These are phyloP conservation scores for Pythium apleroticum DNA, from an alignment of 352 stramenopile genomes.

Conservation along the genomic window DNA sequence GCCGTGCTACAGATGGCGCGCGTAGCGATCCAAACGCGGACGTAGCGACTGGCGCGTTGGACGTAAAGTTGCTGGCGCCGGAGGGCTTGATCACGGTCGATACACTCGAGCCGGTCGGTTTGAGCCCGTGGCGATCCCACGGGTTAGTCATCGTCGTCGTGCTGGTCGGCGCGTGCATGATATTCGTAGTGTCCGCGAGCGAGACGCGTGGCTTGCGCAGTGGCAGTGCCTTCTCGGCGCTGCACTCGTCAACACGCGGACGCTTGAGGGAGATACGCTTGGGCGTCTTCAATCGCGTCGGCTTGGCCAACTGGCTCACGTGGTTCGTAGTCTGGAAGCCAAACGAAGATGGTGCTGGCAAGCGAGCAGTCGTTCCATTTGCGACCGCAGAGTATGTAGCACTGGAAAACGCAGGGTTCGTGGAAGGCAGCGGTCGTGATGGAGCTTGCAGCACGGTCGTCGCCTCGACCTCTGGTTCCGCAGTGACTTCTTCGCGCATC, in stretches of 20 bases:
- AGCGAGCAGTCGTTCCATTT: not conserved
- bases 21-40: constrained; percentile 11
- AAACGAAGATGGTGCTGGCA: not conserved
- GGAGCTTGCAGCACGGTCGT: not conserved
- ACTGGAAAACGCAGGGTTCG: constrained; percentile 33
- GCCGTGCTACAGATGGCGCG: constrained; percentile 1
- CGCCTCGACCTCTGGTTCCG: constrained; percentile 15
- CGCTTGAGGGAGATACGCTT: constrained; percentile 65
- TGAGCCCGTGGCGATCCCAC: constrained; percentile 23
- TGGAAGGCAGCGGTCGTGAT: constrained; percentile 8
- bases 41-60: not conserved
- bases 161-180: constrained; percentile 29
- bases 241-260: constrained; percentile 43
- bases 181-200: constrained; percentile 28
- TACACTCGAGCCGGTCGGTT: not conserved
- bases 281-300: constrained; percentile 46
- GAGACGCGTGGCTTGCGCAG: constrained; percentile 52
- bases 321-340: not conserved
- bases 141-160: constrained; percentile 30
- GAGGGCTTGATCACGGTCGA: constrained; percentile 9
- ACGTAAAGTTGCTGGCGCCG: constrained; percentile 5
- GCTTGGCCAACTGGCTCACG: constrained; percentile 46
- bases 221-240: constrained; percentile 46
- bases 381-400: constrained; percentile 27
- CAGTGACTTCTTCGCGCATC: not conserved